Conservation (phyloP, 352 stramenopile species). For the Phytophthora constricta region DNA sequence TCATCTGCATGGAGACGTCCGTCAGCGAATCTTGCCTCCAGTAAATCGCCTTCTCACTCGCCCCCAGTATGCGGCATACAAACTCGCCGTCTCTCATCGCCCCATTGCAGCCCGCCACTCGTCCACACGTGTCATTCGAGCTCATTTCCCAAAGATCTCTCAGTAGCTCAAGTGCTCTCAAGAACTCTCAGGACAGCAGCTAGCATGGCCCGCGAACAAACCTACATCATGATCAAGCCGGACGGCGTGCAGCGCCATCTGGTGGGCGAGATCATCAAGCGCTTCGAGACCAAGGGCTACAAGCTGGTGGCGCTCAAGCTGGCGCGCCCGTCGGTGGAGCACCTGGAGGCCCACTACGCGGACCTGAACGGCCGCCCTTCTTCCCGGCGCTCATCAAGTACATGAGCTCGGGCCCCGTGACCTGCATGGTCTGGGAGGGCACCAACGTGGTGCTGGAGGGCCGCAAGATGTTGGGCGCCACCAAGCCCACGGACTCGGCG, state of each 20-base stretch:
- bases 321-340: constrained; percentile 91
- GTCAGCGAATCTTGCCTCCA: no score
- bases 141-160: constrained; percentile 39
- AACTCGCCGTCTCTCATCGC: neutral
- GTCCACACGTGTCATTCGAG: constrained; percentile 14
- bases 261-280: constrained; percentile 94
- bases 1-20: no score
- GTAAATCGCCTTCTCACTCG: no score
- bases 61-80: no score
- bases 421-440: constrained; percentile 95
- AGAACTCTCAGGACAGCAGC: neutral
- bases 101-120: neutral
- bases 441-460: constrained; percentile 94
- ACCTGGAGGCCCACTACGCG: constrained; percentile 93
- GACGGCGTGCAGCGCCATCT: constrained; percentile 95
- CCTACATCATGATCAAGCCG: constrained; percentile 96
- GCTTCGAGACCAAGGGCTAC: constrained; percentile 97
- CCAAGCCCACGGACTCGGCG: constrained; percentile 92
- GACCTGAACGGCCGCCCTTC: constrained; percentile 93
- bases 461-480: constrained; percentile 96
- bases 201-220: constrained; percentile 95
- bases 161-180: constrained; percentile 27
- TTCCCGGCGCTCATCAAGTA: constrained; percentile 92
- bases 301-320: constrained; percentile 96
- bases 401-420: constrained; percentile 94